Evolutionary conservation across 1,284 basidiomycete species (phyloP).

Genomic region (Trametes pubescens): DNA sequence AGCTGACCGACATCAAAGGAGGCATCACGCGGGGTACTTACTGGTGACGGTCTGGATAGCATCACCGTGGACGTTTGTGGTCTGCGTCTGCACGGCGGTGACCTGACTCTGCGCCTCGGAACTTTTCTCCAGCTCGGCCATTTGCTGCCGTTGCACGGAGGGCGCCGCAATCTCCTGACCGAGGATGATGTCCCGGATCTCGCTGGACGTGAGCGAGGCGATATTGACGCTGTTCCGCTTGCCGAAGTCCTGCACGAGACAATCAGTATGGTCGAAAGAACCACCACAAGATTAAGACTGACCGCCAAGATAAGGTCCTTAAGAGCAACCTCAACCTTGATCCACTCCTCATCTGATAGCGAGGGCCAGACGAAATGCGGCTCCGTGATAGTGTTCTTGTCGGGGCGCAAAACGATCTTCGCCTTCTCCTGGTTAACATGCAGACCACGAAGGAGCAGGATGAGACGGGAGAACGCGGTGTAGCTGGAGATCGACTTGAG

Average conservation of each 20-base stretch:
- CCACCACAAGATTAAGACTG: constrained; percentile 37
- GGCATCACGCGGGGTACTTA: constrained; percentile 48
- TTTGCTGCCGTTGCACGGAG: constrained; percentile 95
- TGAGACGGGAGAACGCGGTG: constrained; percentile 98
- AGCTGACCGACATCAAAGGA: constrained; percentile 11
- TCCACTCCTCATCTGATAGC: constrained; percentile 96
- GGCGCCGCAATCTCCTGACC: constrained; percentile 97
- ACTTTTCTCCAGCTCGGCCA: constrained; percentile 98
- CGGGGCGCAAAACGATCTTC: constrained; percentile 92
- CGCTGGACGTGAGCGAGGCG: constrained; percentile 94
- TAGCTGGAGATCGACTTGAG: constrained; percentile 98
- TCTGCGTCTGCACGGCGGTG: constrained; percentile 97
- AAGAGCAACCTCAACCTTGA: constrained; percentile 98
- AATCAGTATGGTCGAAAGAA: constrained; percentile 24
- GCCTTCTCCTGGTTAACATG: constrained; percentile 99
- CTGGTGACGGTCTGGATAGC: constrained; percentile 96
- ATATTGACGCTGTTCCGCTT: constrained; percentile 99
- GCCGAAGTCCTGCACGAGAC: constrained; percentile 82
- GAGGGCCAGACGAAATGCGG: constrained; percentile 99
- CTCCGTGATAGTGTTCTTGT: constrained; percentile 95
- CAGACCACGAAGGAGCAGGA: constrained; percentile 93
- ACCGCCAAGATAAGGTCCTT: constrained; percentile 92
- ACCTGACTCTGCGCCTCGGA: constrained; percentile 95
- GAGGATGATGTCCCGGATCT: constrained; percentile 96
- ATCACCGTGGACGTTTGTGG: constrained; percentile 98